Evolutionary conservation across 78 protist genomes (phyloP), one percentile per base, ranked within the genome.

Genomic region (Cavenderia fasciculata): DNA sequence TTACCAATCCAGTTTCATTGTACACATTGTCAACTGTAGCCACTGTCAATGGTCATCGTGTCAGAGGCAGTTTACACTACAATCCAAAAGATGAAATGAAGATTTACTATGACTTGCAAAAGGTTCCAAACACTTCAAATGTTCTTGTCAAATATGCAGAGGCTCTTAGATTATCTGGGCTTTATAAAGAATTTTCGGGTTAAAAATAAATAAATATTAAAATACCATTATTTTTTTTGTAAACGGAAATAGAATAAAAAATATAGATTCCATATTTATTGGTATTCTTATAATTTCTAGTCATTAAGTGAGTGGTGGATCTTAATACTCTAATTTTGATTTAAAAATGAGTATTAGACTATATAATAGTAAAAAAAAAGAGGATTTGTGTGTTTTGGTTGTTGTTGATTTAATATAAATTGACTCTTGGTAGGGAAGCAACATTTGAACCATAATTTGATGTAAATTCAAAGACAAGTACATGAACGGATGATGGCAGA

Each of bases 371-470:
- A n/a, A n/a, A n/a, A n/a, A n/a, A n/a, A n/a, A 49, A 49, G 54
- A 14, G 14, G 54, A 49, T 49, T 49, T 49, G 54, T 18, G 12
- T 49, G 54, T 49, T 49, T 12, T 49, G 54, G 14, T 49, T 49
- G 54, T 49, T 49, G 54, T 49, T 49, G 54, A 49, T 49, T 49
- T 49, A 14, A 49, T 49, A 18, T 49, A 49, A 49, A 12, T 34
- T 38, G 27, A 74, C 23, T 68, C 61, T 65, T 1, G 90, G 90
- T 23, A 68, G 5, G 27, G 90, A 68, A 19, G 21, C 16, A 11
- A 31, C 43, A 27, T 51, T 82, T 12, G 79, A 76, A 10, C 90
- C 90, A 82, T 82, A 82, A 54, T 82, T 82, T 49, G 90, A 82
- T 25, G 38, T 52, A 68, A 68, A 82, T 51, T 82, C 90, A 33